These are phyloP conservation scores for Isabelozyma pseudorhagii DNA, from an alignment of 805 yeast species.

Conservation along the genomic window DNA sequence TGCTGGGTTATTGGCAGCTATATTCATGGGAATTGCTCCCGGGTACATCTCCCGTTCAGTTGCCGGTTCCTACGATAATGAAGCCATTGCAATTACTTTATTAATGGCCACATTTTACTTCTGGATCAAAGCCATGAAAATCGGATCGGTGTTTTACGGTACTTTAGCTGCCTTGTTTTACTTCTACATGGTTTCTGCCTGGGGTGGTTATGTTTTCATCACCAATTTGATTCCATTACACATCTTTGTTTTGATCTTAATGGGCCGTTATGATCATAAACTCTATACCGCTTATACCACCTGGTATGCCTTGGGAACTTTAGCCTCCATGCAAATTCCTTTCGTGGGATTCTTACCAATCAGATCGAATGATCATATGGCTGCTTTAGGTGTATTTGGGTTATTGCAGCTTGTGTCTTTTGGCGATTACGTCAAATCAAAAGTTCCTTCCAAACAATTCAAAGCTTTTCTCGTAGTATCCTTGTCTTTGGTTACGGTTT, in stretches of 20 bases:
- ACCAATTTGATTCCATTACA: conserved; percentile 96
- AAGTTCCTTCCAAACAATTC: conserved; percentile 72
- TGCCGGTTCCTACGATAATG: conserved; percentile 98
- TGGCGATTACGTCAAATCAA: conserved; percentile 75
- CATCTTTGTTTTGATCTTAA: conserved; percentile 80
- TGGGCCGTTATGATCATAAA: conserved; percentile 89
- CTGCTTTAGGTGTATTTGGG: conserved; percentile 96
- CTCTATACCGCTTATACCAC: conserved; percentile 90
- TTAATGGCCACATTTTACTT: conserved; percentile 92
- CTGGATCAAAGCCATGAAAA: conserved; percentile 92
- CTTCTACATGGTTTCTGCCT: conserved; percentile 98
- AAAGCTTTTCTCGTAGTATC: conserved; percentile 63
- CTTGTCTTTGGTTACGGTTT: conserved; percentile 47
- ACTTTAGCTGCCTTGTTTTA: conserved; percentile 82
- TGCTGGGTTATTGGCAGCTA: conserved; percentile 89
- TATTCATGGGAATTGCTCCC: conserved; percentile 96
- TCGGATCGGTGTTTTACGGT: conserved; percentile 85
- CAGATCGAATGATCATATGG: conserved; percentile 97
- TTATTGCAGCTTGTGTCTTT: conserved; percentile 85
- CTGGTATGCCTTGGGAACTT: conserved; percentile 96
- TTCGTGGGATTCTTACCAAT: conserved; percentile 97
- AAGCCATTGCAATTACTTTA: conserved; percentile 95
- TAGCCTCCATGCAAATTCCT: conserved; percentile 98
- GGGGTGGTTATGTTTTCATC: conserved; percentile 99
- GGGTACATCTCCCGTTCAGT: conserved; percentile 98